Conservation (phyloP, 1,284 basidiomycete genomes). For the Trametes pubescens region DNA sequence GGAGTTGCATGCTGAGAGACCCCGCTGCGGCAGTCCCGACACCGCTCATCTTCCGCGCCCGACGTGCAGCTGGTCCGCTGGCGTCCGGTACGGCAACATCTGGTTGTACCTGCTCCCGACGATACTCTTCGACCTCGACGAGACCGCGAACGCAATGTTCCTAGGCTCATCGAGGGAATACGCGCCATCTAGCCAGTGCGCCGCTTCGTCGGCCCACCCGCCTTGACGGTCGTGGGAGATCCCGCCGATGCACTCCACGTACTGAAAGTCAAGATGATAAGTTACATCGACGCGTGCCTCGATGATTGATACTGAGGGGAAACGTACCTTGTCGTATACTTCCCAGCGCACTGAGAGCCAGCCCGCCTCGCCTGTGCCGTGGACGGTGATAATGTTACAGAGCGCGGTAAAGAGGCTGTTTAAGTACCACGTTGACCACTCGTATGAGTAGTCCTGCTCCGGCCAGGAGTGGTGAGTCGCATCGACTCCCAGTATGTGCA, state of each 20-base stretch:
- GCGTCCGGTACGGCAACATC: neutral
- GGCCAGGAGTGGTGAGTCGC: neutral
- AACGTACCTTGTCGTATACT: conserved; percentile 18
- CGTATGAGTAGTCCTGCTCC: neutral
- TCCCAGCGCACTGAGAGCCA: conserved; percentile 7
- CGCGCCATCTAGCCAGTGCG: neutral
- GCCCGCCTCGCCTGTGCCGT: neutral
- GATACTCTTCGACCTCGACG: neutral
- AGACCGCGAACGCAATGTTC: neutral
- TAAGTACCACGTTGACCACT: neutral
- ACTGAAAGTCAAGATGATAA: neutral
- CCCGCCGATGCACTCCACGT: neutral
- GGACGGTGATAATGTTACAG: neutral
- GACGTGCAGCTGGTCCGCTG: neutral
- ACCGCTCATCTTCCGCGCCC: no score
- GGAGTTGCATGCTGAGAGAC: no score
- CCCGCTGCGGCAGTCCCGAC: no score
- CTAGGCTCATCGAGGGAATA: neutral
- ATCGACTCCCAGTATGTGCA: neutral
- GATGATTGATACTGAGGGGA: neutral
- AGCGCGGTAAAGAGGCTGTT: neutral
- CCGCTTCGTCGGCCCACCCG: neutral
- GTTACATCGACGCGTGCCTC: neutral
- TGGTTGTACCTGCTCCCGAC: neutral
- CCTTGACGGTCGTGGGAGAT: neutral